Base-by-base conservation (phyloP, 106 monocot genomes). In the Dioscorea dumetorum region DNA sequence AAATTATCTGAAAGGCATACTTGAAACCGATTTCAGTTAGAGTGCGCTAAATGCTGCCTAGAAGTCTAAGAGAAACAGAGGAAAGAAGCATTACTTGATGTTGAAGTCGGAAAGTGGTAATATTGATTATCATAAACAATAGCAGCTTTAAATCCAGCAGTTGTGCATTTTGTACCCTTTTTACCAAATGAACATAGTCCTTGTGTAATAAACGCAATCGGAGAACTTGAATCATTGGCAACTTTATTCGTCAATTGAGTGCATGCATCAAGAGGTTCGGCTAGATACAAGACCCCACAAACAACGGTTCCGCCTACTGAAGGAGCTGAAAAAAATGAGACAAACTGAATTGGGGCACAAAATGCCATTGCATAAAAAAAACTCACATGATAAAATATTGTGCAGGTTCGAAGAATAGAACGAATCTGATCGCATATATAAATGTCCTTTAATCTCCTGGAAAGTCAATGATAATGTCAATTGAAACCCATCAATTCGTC, bases 151-250 rank as follows among this genome's bases (percentile, higher is more conserved):
- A 84, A 95, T 23, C 95, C 95, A 48, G 83, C 88, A 83, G 75
- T 54, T 95, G 91, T 50, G 95, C 95, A 67, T 33, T 82, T 75
- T 70, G 85, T 57, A 88, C 91, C 91, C 81, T 95, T 95, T 13
- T 82, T 83, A 73, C 85, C 83, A 80, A 91, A 95, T 67, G 81
- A 62, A 73, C 95, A 95, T 24, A 73, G 86, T 50, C 95, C 95
- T 78, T 91, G 81, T 65, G 84, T 73, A 67, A 88, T 85, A 70
- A 95, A 68, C 48, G 67, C 86, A 78, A 91, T 91, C 60, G 81
- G 72, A 49, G 80, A 78, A 72, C 24, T 66, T 67, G 74, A 48
- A 67, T 67, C 80, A 66, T 74, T 77, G 49, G 31, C 60, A 48
- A 76, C 60, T 67, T 76, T 70, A 82, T 79, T 84, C 57, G 76